Base-by-base conservation (phyloP, 352 stramenopile species). In the Pythium grandisporangium region DNA sequence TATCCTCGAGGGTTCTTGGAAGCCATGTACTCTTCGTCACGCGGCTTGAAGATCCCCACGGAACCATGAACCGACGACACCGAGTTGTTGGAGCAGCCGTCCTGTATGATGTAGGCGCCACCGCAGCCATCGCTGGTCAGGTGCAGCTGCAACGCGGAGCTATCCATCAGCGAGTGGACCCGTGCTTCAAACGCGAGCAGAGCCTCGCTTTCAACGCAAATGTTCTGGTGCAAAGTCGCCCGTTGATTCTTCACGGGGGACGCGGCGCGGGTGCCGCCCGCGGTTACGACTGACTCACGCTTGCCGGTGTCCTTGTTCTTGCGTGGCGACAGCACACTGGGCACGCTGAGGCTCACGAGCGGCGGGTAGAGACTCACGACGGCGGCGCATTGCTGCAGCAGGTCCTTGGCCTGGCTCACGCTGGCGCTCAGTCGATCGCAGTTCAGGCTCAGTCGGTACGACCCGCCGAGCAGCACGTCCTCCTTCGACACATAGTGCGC, bases 21-120 rank as follows among this genome's bases (percentile, higher is more conserved):
- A 2, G 95, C 95, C 73, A 98, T 99, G 41, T 97, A 97, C 68
- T 99, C 96, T 65, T 99, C 96, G 54, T 99, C 95, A 13, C 88
- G 71, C 6, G 96, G 96, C 66, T 99, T 99, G 61, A 99, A 99
- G 12, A 98, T 69, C 1, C 68, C 80, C 13, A 93, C 52, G 2
- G 71, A 57, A 17, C 47, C 47, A 6, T 44, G 53, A 42, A 69
- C 61, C 24, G 45, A 38, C 5, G 36, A 36, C 43, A 53, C 42
- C 1, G 35, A 37, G 23, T 66, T 30, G 11, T 65, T 48, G 14
- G 27, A 32, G 14, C 8, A 1, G 14, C 8, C 10, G 27, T 32
- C 27, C 8, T 14, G 8, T 14, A 32, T 32, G 27, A 81, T 66
- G 53, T 93, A 93, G 13, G 58, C 80, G 5, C 80, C 80, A 22